phyloP scores from a whole-genome alignment of 1,284 basidiomycete genomes.

The Mycosarcoma mackinlayi region DNA sequence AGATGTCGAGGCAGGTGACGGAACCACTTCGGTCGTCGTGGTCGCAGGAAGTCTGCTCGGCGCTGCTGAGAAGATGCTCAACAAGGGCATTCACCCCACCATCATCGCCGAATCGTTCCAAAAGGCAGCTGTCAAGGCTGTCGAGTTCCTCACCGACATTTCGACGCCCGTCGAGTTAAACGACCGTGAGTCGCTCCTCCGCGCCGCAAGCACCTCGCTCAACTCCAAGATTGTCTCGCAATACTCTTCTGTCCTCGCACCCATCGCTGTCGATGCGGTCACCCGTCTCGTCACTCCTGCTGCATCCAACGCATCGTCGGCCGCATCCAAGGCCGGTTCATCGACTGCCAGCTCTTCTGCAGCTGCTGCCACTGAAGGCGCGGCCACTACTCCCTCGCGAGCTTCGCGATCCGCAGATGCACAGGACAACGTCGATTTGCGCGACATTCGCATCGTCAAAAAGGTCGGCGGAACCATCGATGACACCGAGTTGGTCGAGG shows the following conservation, averaged over 20 bases:
- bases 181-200: slow-evolving; percentile 85
- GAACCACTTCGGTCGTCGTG: slow-evolving; percentile 98
- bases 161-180: slow-evolving; percentile 91
- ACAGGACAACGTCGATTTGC: slow-evolving; percentile 79
- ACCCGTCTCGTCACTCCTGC: slow-evolving; percentile 57
- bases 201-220: slow-evolving; percentile 92
- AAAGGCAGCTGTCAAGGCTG: slow-evolving; percentile 88
- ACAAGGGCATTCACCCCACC: slow-evolving; percentile 95
- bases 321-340: slow-evolving; percentile 19
- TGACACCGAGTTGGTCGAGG: slow-evolving; percentile 96
- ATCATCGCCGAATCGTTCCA: slow-evolving; percentile 97
- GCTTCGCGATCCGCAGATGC: slow-evolving; percentile 24
- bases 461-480: slow-evolving; percentile 99
- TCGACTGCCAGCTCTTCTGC: slow-evolving; percentile 77
- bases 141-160: slow-evolving; percentile 92
- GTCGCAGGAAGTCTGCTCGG: slow-evolving; percentile 91
- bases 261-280: slow-evolving; percentile 97
- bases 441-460: slow-evolving; percentile 96
- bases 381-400: background rate
- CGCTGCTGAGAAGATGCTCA: slow-evolving; percentile 95
- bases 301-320: slow-evolving; percentile 15
- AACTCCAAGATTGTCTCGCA: slow-evolving; percentile 99
- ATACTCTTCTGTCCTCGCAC: slow-evolving; percentile 95
- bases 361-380: slow-evolving; percentile 74
- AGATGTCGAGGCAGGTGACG: slow-evolving; percentile 98